Percentiles rank a stretch among this genome's conserved stretches.
Conservation (phyloP, 2,329 filamentous ascomycete species). For the Moelleriella libera region DNA sequence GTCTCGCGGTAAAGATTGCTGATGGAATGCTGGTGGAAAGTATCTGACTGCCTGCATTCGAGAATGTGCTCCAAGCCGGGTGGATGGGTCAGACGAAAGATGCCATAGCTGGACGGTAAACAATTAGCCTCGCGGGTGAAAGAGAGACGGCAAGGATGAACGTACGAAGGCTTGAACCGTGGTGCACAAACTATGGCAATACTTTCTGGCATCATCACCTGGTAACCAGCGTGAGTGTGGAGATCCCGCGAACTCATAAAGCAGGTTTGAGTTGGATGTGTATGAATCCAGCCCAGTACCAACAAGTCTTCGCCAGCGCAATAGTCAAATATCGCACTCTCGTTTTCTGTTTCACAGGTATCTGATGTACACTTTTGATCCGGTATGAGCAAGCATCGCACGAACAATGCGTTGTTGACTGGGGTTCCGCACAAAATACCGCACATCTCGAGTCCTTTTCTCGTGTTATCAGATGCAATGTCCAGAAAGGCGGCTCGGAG, state of each 20-base stretch:
- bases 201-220: conserved; percentile 91
- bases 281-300: conserved; percentile 94
- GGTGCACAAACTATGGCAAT: conserved; percentile 96
- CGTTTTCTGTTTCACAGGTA: conserved; percentile 89
- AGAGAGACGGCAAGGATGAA: conserved; percentile 8
- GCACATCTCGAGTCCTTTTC: conserved; percentile 77
- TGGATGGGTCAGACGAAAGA: conserved; percentile 86
- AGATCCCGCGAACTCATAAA: conserved; percentile 94
- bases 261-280: conserved; percentile 89
- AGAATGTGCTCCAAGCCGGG: conserved; percentile 79
- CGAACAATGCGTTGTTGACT: conserved; percentile 86
- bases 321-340: conserved; percentile 74
- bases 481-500: conserved; percentile 63
- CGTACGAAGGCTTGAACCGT: conserved; percentile 59
- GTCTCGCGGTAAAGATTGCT: conserved; percentile 69
- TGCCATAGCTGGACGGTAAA: conserved; percentile 51
- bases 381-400: conserved; percentile 77
- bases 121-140: conserved; percentile 1
- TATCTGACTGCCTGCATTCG: conserved; percentile 58
- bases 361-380: conserved; percentile 83
- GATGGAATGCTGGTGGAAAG: conserved; percentile 65
- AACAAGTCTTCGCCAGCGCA: conserved; percentile 74
- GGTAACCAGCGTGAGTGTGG: conserved; percentile 88
- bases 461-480: conserved; percentile 64
- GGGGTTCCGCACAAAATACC: conserved; percentile 85